Base-by-base conservation (phyloP, 2,329 filamentous ascomycete genomes). In the Xylariales sp. region DNA sequence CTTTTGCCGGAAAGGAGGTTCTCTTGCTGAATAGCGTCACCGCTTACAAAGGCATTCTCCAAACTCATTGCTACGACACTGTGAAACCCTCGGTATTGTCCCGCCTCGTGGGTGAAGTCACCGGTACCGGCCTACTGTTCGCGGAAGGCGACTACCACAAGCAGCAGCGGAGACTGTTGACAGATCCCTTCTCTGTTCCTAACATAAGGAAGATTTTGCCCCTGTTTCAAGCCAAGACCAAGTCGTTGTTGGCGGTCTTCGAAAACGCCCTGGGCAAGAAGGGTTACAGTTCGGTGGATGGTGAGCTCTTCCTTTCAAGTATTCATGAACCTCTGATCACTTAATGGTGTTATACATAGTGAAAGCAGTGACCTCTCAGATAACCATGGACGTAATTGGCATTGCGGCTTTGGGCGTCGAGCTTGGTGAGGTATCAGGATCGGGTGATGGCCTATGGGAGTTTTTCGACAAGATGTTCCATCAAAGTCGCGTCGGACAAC, bases 21-120 rank as follows among this genome's bases (percentile, higher is more conserved):
- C 48, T 69, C 5, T 41, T 69, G 5, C 50, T 61, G 13, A 66
- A 63, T 47, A 63, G 47, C 29, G 42, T 61, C 4, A 51, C 49
- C 4, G 57, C 61, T 1, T 53, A 63, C 40, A 60, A 57, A 30
- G 60, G 61, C 17, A 52, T 67, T 2, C 43, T 66, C n/a, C 56
- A 62, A 38, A 61, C 57, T 4, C 51, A 65, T n/a, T 59, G 50
- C 19, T 67, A 69, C 29, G 48, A 53, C 4, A 65, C 67, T 38
- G 46, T 52, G 15, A 66, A 67, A 40, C 59, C 64, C 1, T 47
- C 43, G 1, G 51, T 58, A 33, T 61, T 61, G 25, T 44, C 44
- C 2, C 51, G 56, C 3, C 42, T 64, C 13, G 54, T 62, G 10
- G 53, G 51, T 6, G 60, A 65, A 38, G 59, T 66, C 25, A 46